Base-by-base conservation (phyloP, 495 filamentous ascomycete genomes). In the Aspergillus conjunctus region DNA sequence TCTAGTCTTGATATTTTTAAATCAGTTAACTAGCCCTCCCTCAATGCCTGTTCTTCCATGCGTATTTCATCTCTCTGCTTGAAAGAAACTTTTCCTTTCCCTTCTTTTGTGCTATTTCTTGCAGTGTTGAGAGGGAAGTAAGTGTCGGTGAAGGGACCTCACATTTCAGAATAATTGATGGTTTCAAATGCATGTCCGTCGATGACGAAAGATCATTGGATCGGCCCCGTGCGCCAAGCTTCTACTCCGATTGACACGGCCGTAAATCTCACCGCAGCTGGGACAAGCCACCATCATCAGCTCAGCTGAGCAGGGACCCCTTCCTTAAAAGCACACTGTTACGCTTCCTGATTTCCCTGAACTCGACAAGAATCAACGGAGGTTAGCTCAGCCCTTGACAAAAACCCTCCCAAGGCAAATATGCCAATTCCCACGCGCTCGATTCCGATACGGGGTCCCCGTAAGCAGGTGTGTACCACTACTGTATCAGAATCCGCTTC, bases 341-440 rank as follows among this genome's bases (percentile, higher is more conserved):
- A n/a, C 26, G 2, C 26, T 26, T 26, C 26, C 5, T 26, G 5
- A 26, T 26, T 26, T 26, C 26, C 26, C 26, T 5, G 26, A 26
- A 26, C 26, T 26, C 26, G 26, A 26, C 26, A 26, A 5, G 2
- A 2, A 26, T 5, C 26, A 26, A 26, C 26, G 5, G 26, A 26
- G 37, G 15, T 4, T 41, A 3, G 15, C 37, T 41, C 37, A 41
- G 15, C 5, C 21, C 44, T 17, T 14, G n/a, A 14, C 11, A 11
- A 41, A 0, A 7, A 7, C 37, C 11, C 37, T 41, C 15, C 15
- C 26, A 41, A 21, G 44, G 20, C 17, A 21, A 48, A 48, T 48
- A 79, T 79, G 77, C 77, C 74, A 37, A 76, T 77, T 54, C 77
- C 77, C 21, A 79, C 74, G 39, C 75, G 77, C 21, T 73, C 74